Evolutionary conservation across 768 basidiomycete genomes (phyloP), one percentile per base, ranked within the genome.

Genomic region (Postia placenta): DNA sequence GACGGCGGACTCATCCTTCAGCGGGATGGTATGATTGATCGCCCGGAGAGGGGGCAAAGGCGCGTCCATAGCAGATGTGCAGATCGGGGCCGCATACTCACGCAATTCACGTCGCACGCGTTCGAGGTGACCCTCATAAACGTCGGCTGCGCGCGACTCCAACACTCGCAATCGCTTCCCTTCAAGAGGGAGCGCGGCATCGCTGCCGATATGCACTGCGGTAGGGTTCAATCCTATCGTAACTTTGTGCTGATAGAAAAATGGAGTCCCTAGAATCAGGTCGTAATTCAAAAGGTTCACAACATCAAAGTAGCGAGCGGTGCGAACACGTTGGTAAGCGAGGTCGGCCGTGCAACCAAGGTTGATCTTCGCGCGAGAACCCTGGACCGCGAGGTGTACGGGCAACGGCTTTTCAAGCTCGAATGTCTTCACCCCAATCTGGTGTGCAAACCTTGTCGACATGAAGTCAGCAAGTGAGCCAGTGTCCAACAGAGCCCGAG

Each of bases 381-480:
- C 76, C 26, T 70, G 66, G 0, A 71, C 67, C 0, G 73, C 74
- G 0, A 78, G 53, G 11, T 72, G 68, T 0, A 75, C 40, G 0
- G 61, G 47, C 2, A 75, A 19, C 1, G 68, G 73, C 22, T 62
- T 60, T 0, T 42, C 60, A 0, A 75, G 53, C 11, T 56, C 50
- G 0, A 53, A 48, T 1, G 47, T 49, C 24, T 57, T 47, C 0
- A 70, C 28, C 1, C 61, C 59, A 2, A 75, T 46, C 50, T 76
- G 74, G 41, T 71, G 66, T 0, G 64, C 67, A 0, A 74, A 19
- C 0, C 56, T 65, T 0, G 64, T 55, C 0, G 70, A 69, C 23
- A 76, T 63, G 46, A 76, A 74, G 50, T 75, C 73, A 0, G 69
- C 69, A 0, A 69, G 47, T 0, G 68, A 73, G 0, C 72, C 72